Conservation (phyloP, 345 rosid genomes). For the Litchi chinensis region DNA sequence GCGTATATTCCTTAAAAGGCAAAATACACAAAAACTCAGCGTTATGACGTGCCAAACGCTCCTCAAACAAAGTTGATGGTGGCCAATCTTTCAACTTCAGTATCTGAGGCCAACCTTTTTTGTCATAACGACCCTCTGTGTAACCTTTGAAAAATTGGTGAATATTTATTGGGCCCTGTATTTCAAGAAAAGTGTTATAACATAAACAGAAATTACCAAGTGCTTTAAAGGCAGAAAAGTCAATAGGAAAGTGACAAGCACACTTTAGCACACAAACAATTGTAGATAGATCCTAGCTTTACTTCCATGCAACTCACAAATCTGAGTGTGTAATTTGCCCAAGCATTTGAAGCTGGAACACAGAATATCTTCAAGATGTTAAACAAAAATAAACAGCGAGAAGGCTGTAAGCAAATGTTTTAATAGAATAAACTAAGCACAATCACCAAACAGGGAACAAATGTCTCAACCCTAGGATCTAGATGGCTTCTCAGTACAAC, state of each 20-base stretch:
- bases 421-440: background rate
- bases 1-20: conserved; percentile 77
- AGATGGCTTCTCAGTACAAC: background rate
- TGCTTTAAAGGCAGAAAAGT: background rate
- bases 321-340: no score
- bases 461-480: background rate
- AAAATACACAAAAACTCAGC: conserved; percentile 63
- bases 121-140: conserved; percentile 35
- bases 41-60: conserved; percentile 67
- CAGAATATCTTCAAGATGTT: background rate
- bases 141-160: conserved; percentile 65
- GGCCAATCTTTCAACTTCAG: conserved; percentile 90
- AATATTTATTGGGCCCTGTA: conserved; percentile 56
- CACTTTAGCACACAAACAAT: background rate
- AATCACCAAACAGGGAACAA: background rate
- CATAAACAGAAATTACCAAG: background rate
- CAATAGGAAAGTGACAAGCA: background rate
- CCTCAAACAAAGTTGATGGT: conserved; percentile 57
- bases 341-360: background rate
- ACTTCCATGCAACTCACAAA: background rate
- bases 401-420: no score
- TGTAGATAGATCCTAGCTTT: background rate
- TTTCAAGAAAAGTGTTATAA: background rate
- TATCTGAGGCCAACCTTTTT: conserved; percentile 53
- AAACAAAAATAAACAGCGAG: no score